Base-by-base conservation (phyloP, 2,329 filamentous ascomycete species). In the Ambrosiella cleistominuta region DNA sequence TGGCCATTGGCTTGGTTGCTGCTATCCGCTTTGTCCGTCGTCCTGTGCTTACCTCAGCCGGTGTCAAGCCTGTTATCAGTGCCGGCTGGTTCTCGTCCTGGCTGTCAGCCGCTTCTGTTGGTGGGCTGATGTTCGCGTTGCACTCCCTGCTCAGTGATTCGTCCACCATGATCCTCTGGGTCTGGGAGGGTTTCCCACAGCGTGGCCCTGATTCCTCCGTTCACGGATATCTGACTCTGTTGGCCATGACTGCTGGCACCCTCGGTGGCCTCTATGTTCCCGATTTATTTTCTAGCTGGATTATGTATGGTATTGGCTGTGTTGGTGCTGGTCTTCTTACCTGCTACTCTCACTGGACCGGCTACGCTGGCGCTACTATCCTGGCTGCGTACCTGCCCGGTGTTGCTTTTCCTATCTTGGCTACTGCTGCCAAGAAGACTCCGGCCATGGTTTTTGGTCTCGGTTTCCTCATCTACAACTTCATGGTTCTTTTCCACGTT, bases 161-260 rank as follows among this genome's bases (percentile, higher is more conserved):
- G 0, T 97, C 93, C 73, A 98, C 93, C 57, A 97, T 98, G 89
- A 96, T 97, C 60, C 77, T 90, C 13, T 98, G 93, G 93, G 88
- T 88, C 2, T 98, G 93, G 93, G 89, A 96, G 64, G 93, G 93
- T 6, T 98, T 86, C 65, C 93, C 93, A 12, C 80, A 97, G 45
- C 82, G 86, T 54, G 93, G 93, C 6, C 93, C 93, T 1, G 80
- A 93, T 54, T 81, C 89, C 61, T 88, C 84, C 53, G 88, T 89
- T n/a, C 89, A 97, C 66, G 93, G 90, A 57, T 88, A 87, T 65
- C 80, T 85, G 68, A 96, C 89, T 1, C 80, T 96, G 56, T 78
- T 86, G 57, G 84, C 84, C 60, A 98, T 98, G 93, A 88, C 86
- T 36, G 72, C 76, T 45, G 93, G 93, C 57, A 74, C 95, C 17